Base-by-base conservation (phyloP, 805 yeast genomes). In the Phaffomyces antillensis region DNA sequence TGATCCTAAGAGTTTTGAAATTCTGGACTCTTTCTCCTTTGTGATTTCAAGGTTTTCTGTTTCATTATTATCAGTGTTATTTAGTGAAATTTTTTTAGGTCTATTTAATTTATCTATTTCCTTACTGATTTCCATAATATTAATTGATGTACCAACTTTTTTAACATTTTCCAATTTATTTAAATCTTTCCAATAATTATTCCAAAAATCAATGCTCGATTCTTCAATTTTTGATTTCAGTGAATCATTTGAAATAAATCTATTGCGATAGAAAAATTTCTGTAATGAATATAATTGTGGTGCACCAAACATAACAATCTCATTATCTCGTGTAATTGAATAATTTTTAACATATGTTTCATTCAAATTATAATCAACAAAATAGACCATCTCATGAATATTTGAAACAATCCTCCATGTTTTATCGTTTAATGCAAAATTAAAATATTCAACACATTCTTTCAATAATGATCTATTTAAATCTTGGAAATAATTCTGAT, bases 301-400 rank as follows among this genome's bases (percentile, higher is more conserved):
- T 8, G 78, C 82, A 2, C 86, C 85, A 62, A 72, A 78, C 0
- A 77, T 70, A 0, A 74, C 64, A 2, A 67, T 38, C 2, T 50
- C 51, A 17, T 53, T 57, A 17, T 63, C 55, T 11, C 62, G 61
- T 0, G 79, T 77, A 23, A 72, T 70, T 1, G 78, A 73, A 55
- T 70, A 76, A 26, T 63, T 56, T 20, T 62, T 58, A 12, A 66
- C 62, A 41, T 72, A 73, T 0, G 56, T 44, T 4, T 58, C 58
- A 0, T 82, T 77, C 10, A 81, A 53, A 7, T 23, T 23, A 5
- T 72, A 72, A 1, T 60, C 28, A 3, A 81, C 65, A 53, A 65
- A 80, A 47, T 74, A 79, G 28, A 71, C 71, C 86, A 83, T 81
- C 58, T 83, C 89, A 58, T 83, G 89, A 18, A 78, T 60, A 4